These are phyloP conservation scores for Oryza meridionalis DNA, from an alignment of 176 grass and related monocot genomes.

Conservation along the genomic window DNA sequence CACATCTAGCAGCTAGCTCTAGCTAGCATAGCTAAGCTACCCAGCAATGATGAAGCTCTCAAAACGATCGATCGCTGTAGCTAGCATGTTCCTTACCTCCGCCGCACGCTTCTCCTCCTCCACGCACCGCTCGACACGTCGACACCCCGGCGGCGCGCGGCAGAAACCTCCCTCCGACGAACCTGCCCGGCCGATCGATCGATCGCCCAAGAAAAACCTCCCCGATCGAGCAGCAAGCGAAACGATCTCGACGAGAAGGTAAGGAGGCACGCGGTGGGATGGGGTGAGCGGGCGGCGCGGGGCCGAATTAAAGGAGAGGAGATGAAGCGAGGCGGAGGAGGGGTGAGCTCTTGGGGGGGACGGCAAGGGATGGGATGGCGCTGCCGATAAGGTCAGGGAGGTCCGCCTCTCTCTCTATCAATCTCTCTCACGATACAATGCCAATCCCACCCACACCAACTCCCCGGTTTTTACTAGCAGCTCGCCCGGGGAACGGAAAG, in stretches of 20 bases:
- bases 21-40: not conserved
- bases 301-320: constrained; percentile 43
- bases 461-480: constrained; percentile 36
- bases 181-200: not conserved
- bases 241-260: not conserved
- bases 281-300: constrained; percentile 33
- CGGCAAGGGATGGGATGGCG: constrained; percentile 54
- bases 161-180: not conserved
- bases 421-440: not conserved
- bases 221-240: not conserved
- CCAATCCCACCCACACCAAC: constrained; percentile 58
- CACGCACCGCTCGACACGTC: not conserved
- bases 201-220: not conserved
- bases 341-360: constrained; percentile 9
- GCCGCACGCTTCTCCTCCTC: constrained; percentile 37
- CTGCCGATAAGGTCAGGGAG: constrained; percentile 60
- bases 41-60: constrained; percentile 27
- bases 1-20: not conserved
- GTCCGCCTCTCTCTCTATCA: constrained; percentile 12
- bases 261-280: not conserved
- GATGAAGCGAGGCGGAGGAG: not conserved
- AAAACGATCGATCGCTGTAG: not conserved
- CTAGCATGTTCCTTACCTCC: constrained; percentile 50
- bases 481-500: constrained; percentile 26
- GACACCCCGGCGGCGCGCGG: not conserved